These are phyloP conservation scores for Nissolia schottii DNA, from an alignment of 306 rosid species.

Conservation along the genomic window DNA sequence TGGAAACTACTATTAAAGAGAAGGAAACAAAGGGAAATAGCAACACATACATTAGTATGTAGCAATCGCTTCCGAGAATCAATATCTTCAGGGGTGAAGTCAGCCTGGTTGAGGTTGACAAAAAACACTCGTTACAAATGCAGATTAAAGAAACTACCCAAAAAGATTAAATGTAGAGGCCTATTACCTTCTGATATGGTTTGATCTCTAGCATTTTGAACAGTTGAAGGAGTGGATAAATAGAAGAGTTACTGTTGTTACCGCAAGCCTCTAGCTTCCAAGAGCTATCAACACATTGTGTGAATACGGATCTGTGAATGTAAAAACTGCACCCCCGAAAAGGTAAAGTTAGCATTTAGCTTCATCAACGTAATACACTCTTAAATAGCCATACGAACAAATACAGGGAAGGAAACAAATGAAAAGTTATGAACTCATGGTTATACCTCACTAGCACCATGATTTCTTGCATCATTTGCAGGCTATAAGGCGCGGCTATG, in stretches of 20 bases:
- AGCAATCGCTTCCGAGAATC: constrained; percentile 65
- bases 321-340: constrained; percentile 48
- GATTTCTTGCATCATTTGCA: constrained; percentile 72
- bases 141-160: neutral
- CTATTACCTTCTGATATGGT: constrained; percentile 56
- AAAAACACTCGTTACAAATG: neutral
- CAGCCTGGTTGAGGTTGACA: constrained; percentile 52
- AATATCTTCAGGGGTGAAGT: constrained; percentile 74
- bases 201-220: constrained; percentile 52
- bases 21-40: neutral
- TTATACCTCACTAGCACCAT: constrained; percentile 58
- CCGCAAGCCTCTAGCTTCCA: constrained; percentile 59
- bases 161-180: neutral
- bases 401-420: neutral
- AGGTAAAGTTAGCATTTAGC: neutral
- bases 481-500: constrained; percentile 50
- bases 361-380: neutral
- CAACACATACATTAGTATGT: constrained; percentile 44
- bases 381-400: neutral
- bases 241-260: constrained; percentile 40
- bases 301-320: constrained; percentile 46
- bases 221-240: constrained; percentile 60
- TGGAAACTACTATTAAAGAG: neutral
- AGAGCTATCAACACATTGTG: constrained; percentile 42
- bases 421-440: neutral